These are phyloP conservation scores for Colletotrichum lini DNA, from an alignment of 2,329 filamentous ascomycete species.

Conservation along the genomic window DNA sequence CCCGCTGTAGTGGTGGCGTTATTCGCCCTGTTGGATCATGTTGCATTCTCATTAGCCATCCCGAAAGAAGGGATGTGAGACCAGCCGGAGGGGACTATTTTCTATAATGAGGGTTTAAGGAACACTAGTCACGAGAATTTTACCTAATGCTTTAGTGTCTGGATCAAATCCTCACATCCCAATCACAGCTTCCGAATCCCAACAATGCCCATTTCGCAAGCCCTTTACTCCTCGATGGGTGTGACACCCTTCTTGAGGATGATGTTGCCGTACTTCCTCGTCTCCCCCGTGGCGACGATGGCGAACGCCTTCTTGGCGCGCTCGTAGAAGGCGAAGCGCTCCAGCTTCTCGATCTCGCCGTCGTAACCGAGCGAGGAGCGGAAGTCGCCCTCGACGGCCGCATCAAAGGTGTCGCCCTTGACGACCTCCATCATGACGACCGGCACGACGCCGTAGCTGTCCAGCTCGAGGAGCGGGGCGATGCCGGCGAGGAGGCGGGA, in stretches of 20 bases:
- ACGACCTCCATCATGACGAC: slow-evolving; percentile 41
- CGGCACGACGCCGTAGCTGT: slow-evolving; percentile 39
- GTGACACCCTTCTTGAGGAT: slow-evolving; percentile 40
- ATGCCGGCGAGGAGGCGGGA: slow-evolving; percentile 34
- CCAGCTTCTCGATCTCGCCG: slow-evolving; percentile 38
- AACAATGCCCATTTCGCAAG: background rate
- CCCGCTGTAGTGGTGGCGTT: too few relatives aligned
- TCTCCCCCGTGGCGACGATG: slow-evolving; percentile 33
- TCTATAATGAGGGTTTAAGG: too few relatives aligned
- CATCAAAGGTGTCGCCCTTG: slow-evolving; percentile 37
- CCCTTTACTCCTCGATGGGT: background rate
- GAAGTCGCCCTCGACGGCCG: slow-evolving; percentile 36
- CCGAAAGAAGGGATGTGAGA: too few relatives aligned
- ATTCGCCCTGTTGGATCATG: too few relatives aligned
- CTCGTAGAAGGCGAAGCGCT: slow-evolving; percentile 37
- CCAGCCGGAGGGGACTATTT: too few relatives aligned
- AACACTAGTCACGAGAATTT: too few relatives aligned
- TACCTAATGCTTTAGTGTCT: too few relatives aligned
- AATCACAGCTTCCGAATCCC: background rate
- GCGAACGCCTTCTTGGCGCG: slow-evolving; percentile 37
- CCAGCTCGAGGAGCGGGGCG: slow-evolving; percentile 35
- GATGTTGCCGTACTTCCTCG: slow-evolving; percentile 37
- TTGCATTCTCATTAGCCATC: too few relatives aligned
- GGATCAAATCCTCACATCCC: rapidly evolving
- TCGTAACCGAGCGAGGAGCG: slow-evolving; percentile 30